Conservation (phyloP, 2,329 filamentous ascomycete species). For the Aspergillus neotritici region DNA sequence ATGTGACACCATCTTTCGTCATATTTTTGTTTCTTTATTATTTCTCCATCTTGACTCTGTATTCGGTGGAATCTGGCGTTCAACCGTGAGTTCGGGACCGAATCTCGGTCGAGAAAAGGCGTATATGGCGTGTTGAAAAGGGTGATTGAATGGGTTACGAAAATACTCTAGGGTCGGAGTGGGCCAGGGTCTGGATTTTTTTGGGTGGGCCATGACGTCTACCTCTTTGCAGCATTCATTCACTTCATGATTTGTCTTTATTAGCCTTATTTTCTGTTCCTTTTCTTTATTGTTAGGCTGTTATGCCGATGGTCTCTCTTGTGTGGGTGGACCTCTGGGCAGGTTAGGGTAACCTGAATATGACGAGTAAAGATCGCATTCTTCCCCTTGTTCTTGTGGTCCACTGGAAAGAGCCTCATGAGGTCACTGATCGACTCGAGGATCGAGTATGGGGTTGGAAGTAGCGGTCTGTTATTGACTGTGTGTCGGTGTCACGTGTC, state of each 20-base stretch:
- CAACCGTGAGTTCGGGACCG: constrained; percentile 10
- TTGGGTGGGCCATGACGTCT: constrained; percentile 7
- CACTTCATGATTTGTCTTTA: constrained; percentile 23
- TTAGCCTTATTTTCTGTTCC: constrained; percentile 13
- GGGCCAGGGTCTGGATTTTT: constrained; percentile 5
- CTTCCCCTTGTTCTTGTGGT: too few species aligned
- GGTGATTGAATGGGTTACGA: constrained; percentile 15
- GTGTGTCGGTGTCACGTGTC: too few species aligned
- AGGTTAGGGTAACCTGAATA: too few species aligned
- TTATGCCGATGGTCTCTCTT: too few species aligned
- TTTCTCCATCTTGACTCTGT: constrained; percentile 10
- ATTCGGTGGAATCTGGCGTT: constrained; percentile 23
- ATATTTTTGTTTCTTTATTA: constrained; percentile 9
- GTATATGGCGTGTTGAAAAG: constrained; percentile 18
- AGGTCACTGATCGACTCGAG: too few species aligned
- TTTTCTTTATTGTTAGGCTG: constrained; percentile 5
- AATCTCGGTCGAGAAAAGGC: constrained; percentile 13
- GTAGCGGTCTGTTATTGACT: too few species aligned
- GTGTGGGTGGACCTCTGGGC: too few species aligned
- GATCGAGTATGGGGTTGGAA: too few species aligned
- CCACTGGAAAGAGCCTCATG: too few species aligned
- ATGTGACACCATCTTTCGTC: constrained; percentile 9
- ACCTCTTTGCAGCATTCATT: constrained; percentile 14
- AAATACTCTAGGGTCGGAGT: constrained; percentile 15
- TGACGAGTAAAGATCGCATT: too few species aligned